Evolutionary conservation across 192 early-diverging fungal genomes (phyloP).

Genomic region (Coemansia sp.): DNA sequence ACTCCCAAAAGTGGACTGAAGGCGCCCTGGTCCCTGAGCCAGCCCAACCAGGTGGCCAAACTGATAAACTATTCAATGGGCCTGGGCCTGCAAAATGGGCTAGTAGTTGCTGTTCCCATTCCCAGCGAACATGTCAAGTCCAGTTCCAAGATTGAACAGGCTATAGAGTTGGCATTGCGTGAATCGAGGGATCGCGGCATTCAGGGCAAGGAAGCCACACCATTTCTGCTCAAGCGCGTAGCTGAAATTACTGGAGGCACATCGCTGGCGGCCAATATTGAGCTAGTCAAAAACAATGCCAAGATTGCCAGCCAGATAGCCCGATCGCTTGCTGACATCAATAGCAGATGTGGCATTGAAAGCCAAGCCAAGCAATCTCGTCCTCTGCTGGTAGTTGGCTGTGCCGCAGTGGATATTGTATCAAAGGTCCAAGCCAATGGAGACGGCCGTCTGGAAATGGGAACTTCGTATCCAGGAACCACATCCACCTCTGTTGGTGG

Average conservation of each 20-base stretch:
- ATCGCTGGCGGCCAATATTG: slow-evolving; percentile 69
- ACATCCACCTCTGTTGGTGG: slow-evolving; percentile 74
- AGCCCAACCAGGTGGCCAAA: slow-evolving; percentile 42
- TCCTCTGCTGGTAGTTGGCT: slow-evolving; percentile 81
- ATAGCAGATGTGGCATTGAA: slow-evolving; percentile 5
- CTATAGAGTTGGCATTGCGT: slow-evolving; percentile 66
- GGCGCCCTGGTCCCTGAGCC: slow-evolving; percentile 48
- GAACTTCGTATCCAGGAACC: slow-evolving; percentile 73
- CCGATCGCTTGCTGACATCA: slow-evolving; percentile 23
- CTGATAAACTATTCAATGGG: slow-evolving; percentile 58
- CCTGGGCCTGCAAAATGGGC: slow-evolving; percentile 70
- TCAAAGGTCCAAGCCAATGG: slow-evolving; percentile 10
- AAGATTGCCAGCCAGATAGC: slow-evolving; percentile 78
- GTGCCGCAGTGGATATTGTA: slow-evolving; percentile 80
- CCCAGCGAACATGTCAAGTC: slow-evolving; percentile 63
- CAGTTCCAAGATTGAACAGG: slow-evolving; percentile 62
- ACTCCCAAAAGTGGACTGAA: slow-evolving; percentile 63
- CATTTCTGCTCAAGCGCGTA: slow-evolving; percentile 86
- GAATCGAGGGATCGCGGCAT: slow-evolving; percentile 68
- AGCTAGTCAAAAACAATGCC: slow-evolving; percentile 91
- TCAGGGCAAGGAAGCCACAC: slow-evolving; percentile 85
- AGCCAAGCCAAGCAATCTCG: neutral
- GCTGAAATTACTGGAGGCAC: slow-evolving; percentile 78
- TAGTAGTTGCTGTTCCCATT: slow-evolving; percentile 89
- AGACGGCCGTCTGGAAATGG: slow-evolving; percentile 7